Conservation (phyloP, 306 rosid genomes). For the Begonia loranthoides region DNA sequence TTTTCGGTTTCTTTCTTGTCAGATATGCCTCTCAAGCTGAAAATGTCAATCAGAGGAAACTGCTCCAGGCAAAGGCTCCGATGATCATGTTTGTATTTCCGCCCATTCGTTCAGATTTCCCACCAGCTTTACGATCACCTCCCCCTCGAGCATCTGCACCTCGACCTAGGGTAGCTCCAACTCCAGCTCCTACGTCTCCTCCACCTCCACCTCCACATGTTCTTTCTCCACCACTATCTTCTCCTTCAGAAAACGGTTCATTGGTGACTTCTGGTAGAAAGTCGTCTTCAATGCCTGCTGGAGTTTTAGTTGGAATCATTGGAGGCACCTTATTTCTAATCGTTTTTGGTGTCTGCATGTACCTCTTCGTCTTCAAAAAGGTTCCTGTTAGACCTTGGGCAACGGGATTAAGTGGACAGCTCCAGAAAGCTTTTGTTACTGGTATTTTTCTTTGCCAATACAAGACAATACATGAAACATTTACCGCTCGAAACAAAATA, state of each 20-base stretch:
- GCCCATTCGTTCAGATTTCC: constrained; percentile 5
- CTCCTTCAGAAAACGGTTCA: not conserved
- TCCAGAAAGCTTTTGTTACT: constrained; percentile 85
- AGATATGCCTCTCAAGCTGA: too few relatives aligned
- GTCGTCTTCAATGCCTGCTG: constrained; percentile 1
- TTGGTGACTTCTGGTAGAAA: not conserved
- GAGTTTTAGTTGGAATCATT: constrained; percentile 30
- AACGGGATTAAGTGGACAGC: constrained; percentile 94
- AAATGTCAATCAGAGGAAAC: too few relatives aligned
- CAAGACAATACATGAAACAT: not conserved
- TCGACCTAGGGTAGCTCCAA: not conserved
- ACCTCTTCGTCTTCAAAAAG: constrained; percentile 43
- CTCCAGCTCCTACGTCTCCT: constrained; percentile 1
- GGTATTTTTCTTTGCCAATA: constrained; percentile 31
- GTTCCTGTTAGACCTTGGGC: constrained; percentile 92
- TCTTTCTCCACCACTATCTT: not conserved
- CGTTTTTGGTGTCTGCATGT: constrained; percentile 21
- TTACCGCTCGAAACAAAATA: too few relatives aligned
- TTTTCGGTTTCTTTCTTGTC: too few relatives aligned
- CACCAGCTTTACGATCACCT: not conserved
- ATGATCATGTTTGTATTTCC: too few relatives aligned
- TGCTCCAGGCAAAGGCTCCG: too few relatives aligned
- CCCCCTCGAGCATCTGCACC: not conserved
- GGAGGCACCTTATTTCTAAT: constrained; percentile 34
- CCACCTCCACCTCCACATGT: constrained; percentile 13